Evolutionary conservation across 108 stramenopile genomes (phyloP).

Genomic region (Aurantiochytrium sp.): DNA sequence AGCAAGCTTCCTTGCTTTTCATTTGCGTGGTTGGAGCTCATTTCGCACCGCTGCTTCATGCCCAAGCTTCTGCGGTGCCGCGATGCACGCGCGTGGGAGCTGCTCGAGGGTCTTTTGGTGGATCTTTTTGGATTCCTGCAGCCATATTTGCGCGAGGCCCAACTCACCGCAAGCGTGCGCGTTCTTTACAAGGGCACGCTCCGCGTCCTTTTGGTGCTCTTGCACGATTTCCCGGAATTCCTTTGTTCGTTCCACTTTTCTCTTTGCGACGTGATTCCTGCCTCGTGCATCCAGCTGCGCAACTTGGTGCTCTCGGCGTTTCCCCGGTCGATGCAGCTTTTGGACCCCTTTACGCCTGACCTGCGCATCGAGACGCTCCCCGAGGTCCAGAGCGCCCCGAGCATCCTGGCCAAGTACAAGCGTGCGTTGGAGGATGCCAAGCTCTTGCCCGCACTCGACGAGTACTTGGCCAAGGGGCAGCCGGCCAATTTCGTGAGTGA

Average conservation of each 20-base stretch:
- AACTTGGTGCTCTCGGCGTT: constrained; percentile 92
- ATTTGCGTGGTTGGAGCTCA: constrained; percentile 94
- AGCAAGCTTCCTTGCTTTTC: constrained; percentile 84
- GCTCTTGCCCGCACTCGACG: constrained; percentile 74
- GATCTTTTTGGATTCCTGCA: constrained; percentile 87
- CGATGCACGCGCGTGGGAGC: constrained; percentile 81
- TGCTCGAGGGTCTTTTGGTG: constrained; percentile 86
- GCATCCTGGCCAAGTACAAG: constrained; percentile 67
- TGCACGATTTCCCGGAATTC: constrained; percentile 97
- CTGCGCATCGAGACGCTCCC: constrained; percentile 92
- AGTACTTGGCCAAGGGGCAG: constrained; percentile 75
- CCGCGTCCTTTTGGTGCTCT: constrained; percentile 84
- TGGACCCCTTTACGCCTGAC: constrained; percentile 97
- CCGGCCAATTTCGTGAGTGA: constrained; percentile 66
- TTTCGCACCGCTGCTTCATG: constrained; percentile 89
- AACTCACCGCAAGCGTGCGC: constrained; percentile 73
- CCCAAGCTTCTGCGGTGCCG: constrained; percentile 78
- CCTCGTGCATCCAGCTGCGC: constrained; percentile 91
- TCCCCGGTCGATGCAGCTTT: constrained; percentile 87
- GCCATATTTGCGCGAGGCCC: constrained; percentile 70
- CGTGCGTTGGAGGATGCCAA: constrained; percentile 27
- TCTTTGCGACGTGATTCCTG: constrained; percentile 93
- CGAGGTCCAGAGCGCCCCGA: constrained; percentile 79
- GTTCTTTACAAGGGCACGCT: constrained; percentile 92
- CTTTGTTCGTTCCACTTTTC: constrained; percentile 86